phyloP scores from a whole-genome alignment of 148 eudicot genomes.

The Beta vulgaris region DNA sequence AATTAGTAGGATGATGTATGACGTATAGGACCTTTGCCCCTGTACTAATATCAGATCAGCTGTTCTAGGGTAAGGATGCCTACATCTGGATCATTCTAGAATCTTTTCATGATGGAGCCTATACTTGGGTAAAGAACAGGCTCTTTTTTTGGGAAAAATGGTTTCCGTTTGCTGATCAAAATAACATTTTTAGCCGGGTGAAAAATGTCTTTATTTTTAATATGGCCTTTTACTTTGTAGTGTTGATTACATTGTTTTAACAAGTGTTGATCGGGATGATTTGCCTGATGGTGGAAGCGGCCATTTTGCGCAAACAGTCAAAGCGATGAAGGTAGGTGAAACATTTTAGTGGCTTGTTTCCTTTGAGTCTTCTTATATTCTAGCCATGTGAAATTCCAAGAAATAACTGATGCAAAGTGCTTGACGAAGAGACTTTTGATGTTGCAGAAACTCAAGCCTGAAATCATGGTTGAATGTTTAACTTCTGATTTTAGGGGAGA shows the following conservation, averaged over 20 bases:
- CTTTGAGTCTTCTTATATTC: neutral
- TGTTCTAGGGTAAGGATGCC: neutral
- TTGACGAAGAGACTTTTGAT: conserved; percentile 26
- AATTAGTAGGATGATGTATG: neutral
- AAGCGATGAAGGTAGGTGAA: conserved; percentile 68
- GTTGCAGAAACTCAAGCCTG: conserved; percentile 74
- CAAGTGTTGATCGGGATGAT: conserved; percentile 98
- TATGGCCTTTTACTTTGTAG: conserved; percentile 35
- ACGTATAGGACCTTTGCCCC: neutral
- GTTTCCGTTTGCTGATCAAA: neutral
- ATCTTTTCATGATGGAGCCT: neutral
- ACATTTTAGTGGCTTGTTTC: neutral
- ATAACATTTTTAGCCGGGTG: neutral
- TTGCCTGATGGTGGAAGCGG: conserved; percentile 95
- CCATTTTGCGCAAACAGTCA: conserved; percentile 93
- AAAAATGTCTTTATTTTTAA: neutral
- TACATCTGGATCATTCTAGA: neutral
- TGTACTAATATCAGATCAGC: neutral
- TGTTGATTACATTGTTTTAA: conserved; percentile 92
- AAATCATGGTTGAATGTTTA: conserved; percentile 85
- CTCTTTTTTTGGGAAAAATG: neutral
- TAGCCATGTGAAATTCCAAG: neutral
- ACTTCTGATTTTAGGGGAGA: conserved; percentile 96
- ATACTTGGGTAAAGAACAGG: neutral
- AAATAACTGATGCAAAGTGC: neutral